Evolutionary conservation across 2,329 filamentous ascomycete genomes (phyloP).

Genomic region (Xylaria sp.): DNA sequence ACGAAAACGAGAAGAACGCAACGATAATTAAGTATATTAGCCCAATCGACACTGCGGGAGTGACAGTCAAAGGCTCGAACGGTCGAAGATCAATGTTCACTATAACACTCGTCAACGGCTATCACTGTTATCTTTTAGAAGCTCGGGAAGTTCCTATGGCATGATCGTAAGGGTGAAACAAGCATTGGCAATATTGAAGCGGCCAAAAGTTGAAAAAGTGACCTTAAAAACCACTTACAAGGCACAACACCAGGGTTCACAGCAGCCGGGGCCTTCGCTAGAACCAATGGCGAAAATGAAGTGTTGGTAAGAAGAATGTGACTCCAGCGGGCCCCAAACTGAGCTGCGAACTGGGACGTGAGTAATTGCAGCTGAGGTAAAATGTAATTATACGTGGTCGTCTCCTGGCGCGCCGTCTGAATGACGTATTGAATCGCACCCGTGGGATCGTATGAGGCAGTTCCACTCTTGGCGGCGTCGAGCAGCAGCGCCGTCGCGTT

Average conservation of each 20-base stretch:
- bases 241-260: slow-evolving; percentile 39
- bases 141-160: neutral
- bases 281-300: slow-evolving; percentile 46
- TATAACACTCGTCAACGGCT: neutral
- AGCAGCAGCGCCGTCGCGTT: slow-evolving; percentile 69
- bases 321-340: slow-evolving; percentile 60
- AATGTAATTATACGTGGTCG: slow-evolving; percentile 63
- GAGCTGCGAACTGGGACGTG: slow-evolving; percentile 56
- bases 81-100: slow-evolving; percentile 64
- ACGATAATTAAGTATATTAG: slow-evolving; percentile 75
- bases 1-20: slow-evolving; percentile 72
- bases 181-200: neutral
- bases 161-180: neutral
- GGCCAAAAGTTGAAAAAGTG: too few species aligned
- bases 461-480: slow-evolving; percentile 62
- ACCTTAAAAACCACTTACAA: neutral
- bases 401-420: slow-evolving; percentile 65
- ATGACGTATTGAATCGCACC: slow-evolving; percentile 67
- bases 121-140: too few species aligned
- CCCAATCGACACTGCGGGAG: slow-evolving; percentile 69
- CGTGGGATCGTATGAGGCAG: slow-evolving; percentile 67
- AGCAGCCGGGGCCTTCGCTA: slow-evolving; percentile 37
- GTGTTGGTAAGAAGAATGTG: slow-evolving; percentile 54
- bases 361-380: slow-evolving; percentile 60
- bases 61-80: slow-evolving; percentile 63